These are phyloP conservation scores for Conidiobolus incongruus DNA, from an alignment of 371 early-diverging fungal species.

Conservation along the genomic window DNA sequence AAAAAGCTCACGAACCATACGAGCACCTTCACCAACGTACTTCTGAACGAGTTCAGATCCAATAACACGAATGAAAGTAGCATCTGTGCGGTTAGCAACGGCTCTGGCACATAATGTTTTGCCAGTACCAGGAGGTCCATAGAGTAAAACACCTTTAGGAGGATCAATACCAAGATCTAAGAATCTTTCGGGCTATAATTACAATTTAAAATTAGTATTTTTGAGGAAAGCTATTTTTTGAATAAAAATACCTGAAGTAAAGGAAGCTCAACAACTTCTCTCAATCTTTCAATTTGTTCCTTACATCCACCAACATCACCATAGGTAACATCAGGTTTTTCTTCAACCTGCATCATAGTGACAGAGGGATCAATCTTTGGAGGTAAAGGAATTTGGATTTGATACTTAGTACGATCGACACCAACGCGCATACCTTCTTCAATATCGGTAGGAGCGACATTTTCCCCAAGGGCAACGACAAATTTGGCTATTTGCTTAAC, in stretches of 20 bases:
- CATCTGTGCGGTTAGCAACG: constrained; percentile 98
- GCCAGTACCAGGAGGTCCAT: constrained; percentile 99
- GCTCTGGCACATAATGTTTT: constrained; percentile 99
- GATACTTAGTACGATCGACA: constrained; percentile 98
- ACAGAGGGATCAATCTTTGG: constrained; percentile 99
- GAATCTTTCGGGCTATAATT: constrained; percentile 70
- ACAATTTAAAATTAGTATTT: too few species aligned
- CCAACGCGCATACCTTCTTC: constrained; percentile 99
- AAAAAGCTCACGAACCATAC: constrained; percentile 99
- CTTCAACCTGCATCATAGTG: constrained; percentile 99
- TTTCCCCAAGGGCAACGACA: constrained; percentile 93
- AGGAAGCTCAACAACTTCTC: constrained; percentile 99
- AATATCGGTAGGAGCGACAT: constrained; percentile 93
- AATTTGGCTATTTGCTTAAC: constrained; percentile 99
- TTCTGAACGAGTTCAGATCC: constrained; percentile 99
- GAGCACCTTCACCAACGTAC: constrained; percentile 98
- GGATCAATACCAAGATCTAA: constrained; percentile 91
- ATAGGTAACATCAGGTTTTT: constrained; percentile 99
- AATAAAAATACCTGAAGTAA: constrained; percentile 49
- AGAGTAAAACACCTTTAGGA: constrained; percentile 96
- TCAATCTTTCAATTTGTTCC: constrained; percentile 98
- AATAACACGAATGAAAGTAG: constrained; percentile 99
- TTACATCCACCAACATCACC: constrained; percentile 99
- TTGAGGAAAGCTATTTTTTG: too few species aligned
- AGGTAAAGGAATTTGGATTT: constrained; percentile 98